Evolutionary conservation across 2,329 filamentous ascomycete species (phyloP).

Genomic region (Alternaria ethzedia): DNA sequence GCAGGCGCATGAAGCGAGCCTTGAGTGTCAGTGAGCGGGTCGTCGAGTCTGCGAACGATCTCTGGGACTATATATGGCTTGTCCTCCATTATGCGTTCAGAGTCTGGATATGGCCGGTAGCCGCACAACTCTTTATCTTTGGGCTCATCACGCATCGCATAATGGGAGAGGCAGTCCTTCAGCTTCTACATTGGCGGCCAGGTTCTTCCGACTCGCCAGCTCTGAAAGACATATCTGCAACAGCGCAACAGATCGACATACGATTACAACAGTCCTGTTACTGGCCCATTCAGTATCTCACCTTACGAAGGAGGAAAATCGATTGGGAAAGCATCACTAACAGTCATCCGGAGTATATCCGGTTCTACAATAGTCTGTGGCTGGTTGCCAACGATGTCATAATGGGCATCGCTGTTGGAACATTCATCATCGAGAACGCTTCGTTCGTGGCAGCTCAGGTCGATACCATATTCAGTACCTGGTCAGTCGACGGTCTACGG

Average conservation of each 20-base stretch:
- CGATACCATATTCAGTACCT: conserved; percentile 74
- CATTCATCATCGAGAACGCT: conserved; percentile 96
- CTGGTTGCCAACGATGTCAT: conserved; percentile 98
- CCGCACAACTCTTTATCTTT: conserved; percentile 75
- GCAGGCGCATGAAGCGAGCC: conserved; percentile 78
- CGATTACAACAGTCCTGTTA: conserved; percentile 98
- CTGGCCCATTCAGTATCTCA: conserved; percentile 96
- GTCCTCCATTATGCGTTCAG: conserved; percentile 74
- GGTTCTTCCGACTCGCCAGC: conserved; percentile 76
- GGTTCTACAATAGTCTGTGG: conserved; percentile 99
- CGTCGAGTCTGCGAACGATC: conserved; percentile 87
- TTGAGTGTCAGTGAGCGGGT: conserved; percentile 94
- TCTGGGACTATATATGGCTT: conserved; percentile 76
- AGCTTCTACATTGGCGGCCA: conserved; percentile 82
- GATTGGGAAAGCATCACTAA: conserved; percentile 97
- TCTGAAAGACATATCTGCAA: conserved; percentile 93
- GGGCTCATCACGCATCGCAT: conserved; percentile 80
- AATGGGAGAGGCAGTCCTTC: conserved; percentile 78
- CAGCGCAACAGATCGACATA: conserved; percentile 96
- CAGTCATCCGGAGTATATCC: conserved; percentile 96
- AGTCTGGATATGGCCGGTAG: conserved; percentile 78
- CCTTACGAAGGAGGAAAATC: conserved; percentile 82
- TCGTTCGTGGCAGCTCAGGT: conserved; percentile 82
- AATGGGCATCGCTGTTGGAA: conserved; percentile 94
- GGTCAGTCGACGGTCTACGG: conserved; percentile 87